These are phyloP conservation scores for Bolboschoenus planiculmis DNA, from an alignment of 176 grass and related monocot genomes.

Conservation along the genomic window DNA sequence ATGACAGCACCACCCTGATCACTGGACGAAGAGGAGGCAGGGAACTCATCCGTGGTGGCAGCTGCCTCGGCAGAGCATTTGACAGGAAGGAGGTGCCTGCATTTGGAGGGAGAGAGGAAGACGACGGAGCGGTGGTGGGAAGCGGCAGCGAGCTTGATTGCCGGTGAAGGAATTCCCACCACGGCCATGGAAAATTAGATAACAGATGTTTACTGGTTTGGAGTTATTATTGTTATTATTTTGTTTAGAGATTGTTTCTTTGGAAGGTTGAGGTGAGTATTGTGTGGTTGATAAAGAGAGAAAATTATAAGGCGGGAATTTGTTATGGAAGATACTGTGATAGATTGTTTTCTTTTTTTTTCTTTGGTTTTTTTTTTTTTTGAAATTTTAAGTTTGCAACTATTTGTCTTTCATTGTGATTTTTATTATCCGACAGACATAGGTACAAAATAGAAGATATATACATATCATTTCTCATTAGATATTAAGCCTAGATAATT, in stretches of 20 bases:
- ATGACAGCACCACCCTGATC: slow-evolving; percentile 24
- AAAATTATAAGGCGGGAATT: slow-evolving; percentile 28
- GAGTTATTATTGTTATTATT: background rate
- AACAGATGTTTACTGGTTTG: background rate
- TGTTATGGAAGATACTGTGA: background rate
- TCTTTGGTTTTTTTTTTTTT: background rate
- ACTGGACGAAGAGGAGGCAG: slow-evolving; percentile 1
- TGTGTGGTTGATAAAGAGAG: background rate
- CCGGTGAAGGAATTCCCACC: slow-evolving; percentile 23
- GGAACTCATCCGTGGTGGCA: slow-evolving; percentile 8
- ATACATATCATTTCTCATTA: too few species aligned
- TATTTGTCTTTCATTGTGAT: too few species aligned
- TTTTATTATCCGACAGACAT: too few species aligned
- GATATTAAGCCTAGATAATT: too few species aligned
- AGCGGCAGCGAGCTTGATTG: slow-evolving; percentile 11
- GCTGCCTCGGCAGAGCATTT: slow-evolving; percentile 33
- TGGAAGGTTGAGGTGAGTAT: background rate
- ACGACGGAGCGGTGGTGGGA: background rate
- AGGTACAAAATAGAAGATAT: too few species aligned
- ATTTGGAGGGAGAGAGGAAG: background rate
- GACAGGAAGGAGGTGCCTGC: slow-evolving; percentile 9
- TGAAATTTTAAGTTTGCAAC: background rate
- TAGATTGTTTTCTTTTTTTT: background rate
- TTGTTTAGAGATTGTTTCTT: background rate
- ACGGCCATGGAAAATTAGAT: slow-evolving; percentile 13